Base-by-base conservation (phyloP, 2,329 filamentous ascomycete genomes). In the Coleophoma eucalyptorum region DNA sequence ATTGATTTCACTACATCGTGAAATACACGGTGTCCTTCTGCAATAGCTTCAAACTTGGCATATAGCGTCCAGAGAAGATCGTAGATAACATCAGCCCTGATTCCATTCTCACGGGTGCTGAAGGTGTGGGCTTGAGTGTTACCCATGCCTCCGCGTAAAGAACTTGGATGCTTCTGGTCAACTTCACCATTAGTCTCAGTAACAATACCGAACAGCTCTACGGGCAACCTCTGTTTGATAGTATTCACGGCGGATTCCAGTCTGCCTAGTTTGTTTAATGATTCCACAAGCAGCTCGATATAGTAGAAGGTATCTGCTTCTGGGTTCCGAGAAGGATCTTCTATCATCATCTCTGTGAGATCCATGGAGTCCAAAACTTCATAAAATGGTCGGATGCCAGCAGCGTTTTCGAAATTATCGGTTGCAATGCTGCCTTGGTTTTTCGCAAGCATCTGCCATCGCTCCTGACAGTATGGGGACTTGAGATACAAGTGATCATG, bases 401-500 rank as follows among this genome's bases (percentile, higher is more conserved):
- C 68, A 10, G 70, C 62, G 11, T 68, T 71, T 13, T 72, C 66
- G 13, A 78, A 72, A n/a, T 70, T 73, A 3, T 74, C 72, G 34
- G 62, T 61, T 6, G 53, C 65, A 10, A 64, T 60, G 41, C 70
- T 72, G 44, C 81, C 77, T 56, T 89, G 85, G 35, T 79, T 80
- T 60, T 86, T 87, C 35, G 86, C 79, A 53, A 96, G 82, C 52
- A 80, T 81, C 69, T 96, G 95, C 94, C 94, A 99, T 58, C 94
- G 80, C 66, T 96, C 90, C 65, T 96, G 91, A 65, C 93, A 97
- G 66, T 99, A 99, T 0, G 93, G 94, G 3, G 93, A 97, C 67
- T 97, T 97, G 37, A 99, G 82, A 65, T 99, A 99, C 4, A 99
- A 78, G 70, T 99, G 94, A 66, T 96, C 94, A 66, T 99, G 94